These are phyloP conservation scores for Capsicum pubescens DNA, from an alignment of 257 asterid genomes.

Conservation along the genomic window DNA sequence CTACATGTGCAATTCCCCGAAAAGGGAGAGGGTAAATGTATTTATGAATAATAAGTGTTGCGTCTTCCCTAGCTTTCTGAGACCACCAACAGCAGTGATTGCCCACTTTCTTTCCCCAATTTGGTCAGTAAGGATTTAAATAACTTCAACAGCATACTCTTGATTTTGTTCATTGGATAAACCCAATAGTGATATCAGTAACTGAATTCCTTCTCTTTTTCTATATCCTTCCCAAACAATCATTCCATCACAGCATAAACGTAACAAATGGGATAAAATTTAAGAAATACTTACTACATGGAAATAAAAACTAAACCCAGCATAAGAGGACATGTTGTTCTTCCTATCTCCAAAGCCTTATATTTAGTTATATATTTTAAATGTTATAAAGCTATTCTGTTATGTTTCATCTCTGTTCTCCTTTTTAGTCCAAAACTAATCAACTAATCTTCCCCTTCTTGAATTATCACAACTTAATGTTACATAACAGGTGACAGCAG, in stretches of 20 bases:
- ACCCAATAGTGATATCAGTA: conserved; percentile 72
- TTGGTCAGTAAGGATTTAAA: conserved; percentile 72
- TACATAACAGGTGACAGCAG: not conserved
- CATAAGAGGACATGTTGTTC: not conserved
- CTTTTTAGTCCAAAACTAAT: not conserved
- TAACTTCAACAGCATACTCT: conserved; percentile 80
- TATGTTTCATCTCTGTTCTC: not conserved
- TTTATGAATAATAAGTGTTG: conserved; percentile 60
- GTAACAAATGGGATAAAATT: not conserved
- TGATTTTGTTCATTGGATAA: conserved; percentile 79
- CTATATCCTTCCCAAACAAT: conserved; percentile 83
- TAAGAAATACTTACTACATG: not conserved
- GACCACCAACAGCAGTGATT: conserved; percentile 94
- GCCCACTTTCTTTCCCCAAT: conserved; percentile 95
- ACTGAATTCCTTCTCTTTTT: conserved; percentile 87
- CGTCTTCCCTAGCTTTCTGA: conserved; percentile 64
- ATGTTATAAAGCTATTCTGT: not conserved
- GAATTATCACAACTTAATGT: not conserved
- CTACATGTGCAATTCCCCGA: not conserved
- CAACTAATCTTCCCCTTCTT: not conserved
- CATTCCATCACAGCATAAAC: conserved; percentile 58
- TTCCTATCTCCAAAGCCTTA: not conserved
- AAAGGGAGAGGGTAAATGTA: not conserved
- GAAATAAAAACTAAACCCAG: not conserved
- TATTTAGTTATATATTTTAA: not conserved